Base-by-base conservation (phyloP, 192 early-diverging fungal genomes). In the Backusella sp. region DNA sequence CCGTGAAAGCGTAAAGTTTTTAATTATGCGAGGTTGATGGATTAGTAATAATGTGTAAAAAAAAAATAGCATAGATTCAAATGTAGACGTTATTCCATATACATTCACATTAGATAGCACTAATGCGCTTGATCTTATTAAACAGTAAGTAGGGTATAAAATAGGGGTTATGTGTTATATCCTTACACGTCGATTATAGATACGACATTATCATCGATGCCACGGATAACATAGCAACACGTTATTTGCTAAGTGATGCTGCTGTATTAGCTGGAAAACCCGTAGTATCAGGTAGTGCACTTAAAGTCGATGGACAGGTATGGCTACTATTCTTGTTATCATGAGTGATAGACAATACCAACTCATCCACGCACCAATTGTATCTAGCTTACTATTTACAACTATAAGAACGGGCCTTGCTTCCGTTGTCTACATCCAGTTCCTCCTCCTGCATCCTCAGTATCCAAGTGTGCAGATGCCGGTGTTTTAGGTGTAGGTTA, bases 391-490 rank as follows among this genome's bases (percentile, higher is more conserved):
- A 96, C 97, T 0, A 88, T 96, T n/a, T 98, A 97, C 82, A 95
- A 99, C 80, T 88, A 97, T 79, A 81, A 90, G 34, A 89, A 88
- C 36, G 95, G 96, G 17, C 98, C 98, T 15, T 99, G 98, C 84
- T 99, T 97, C 81, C 91, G 98, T 42, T 99, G 98, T 80, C 82
- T 99, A 73, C 97, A 96, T 79, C 97, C 98, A 0, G 90, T 79
- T 37, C 98, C 98, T 21, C 98, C 98, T 19, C 96, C 97, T 23
- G 82, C 93, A 3, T 94, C 94, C 68, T 89, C 94, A 7, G 92
- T 98, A 36, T 90, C 91, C 36, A 96, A 94, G 80, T 99, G 98
- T 84, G 88, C 89, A 21, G 97, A 98, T 79, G 92, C 91, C 1
- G 98, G 98, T 11, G 96, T 99, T 19, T 81, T 99, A 35, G 98